phyloP scores from a whole-genome alignment of 257 asterid genomes.

The Jaltomata sinuosa region DNA sequence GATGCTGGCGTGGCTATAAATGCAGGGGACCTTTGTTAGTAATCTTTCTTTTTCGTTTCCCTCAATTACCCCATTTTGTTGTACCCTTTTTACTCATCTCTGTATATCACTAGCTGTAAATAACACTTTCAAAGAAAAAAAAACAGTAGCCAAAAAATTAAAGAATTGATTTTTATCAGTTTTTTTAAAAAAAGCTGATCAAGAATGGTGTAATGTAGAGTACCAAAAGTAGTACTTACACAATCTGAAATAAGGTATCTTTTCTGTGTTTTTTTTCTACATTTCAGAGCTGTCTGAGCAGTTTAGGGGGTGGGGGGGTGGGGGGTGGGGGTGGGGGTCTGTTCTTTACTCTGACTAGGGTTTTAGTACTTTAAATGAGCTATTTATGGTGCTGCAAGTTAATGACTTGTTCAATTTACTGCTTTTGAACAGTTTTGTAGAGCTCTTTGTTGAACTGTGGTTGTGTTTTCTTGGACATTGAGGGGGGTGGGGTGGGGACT shows the following conservation, averaged over 20 bases:
- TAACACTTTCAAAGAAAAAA: neutral
- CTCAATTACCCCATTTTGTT: no score
- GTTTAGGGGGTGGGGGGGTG: neutral
- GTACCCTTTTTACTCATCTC: no score
- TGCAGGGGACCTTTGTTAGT: constrained; percentile 42
- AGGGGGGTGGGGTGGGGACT: neutral
- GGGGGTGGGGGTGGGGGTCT: neutral
- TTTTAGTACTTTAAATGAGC: constrained; percentile 12
- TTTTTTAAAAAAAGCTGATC: neutral
- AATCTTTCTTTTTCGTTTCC: neutral
- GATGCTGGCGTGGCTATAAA: constrained; percentile 84
- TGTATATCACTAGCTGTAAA: neutral
- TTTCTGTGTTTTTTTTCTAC: constrained; percentile 6
- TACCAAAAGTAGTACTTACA: constrained; percentile 17
- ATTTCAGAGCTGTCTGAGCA: constrained; percentile 12
- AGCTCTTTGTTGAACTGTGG: constrained; percentile 15
- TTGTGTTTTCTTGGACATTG: constrained; percentile 16
- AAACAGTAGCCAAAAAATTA: neutral
- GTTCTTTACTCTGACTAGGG: constrained; percentile 17
- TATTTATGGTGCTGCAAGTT: constrained; percentile 17
- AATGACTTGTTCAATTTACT: constrained; percentile 17
- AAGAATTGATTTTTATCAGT: neutral
- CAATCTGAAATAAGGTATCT: constrained; percentile 22
- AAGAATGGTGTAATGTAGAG: constrained; percentile 12
- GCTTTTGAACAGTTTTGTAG: constrained; percentile 2